A percentile compares a stretch with the other conserved stretches of the same genome.
Evolutionary conservation across 73 alveolate genomes (phyloP).

Genomic region (Breviolum minutum): DNA sequence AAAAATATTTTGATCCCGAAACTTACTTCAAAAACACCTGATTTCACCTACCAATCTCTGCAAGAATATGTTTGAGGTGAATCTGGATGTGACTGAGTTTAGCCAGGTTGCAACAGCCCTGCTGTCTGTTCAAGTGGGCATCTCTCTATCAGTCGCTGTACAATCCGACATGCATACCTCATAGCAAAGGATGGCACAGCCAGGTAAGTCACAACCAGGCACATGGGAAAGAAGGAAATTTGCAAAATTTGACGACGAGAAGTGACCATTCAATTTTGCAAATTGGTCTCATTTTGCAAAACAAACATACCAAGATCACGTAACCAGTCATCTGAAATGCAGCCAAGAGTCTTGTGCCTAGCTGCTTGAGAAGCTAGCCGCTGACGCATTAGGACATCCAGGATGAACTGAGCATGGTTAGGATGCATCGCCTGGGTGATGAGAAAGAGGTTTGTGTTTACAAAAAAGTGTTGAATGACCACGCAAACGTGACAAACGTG

Average conservation of each 20-base stretch:
- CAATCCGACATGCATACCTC: constrained; percentile 76
- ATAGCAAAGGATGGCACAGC: no score
- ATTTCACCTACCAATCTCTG: no score
- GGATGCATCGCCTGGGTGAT: constrained; percentile 7
- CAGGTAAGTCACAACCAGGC: neutral
- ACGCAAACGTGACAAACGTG: neutral
- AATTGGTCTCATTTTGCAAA: no score
- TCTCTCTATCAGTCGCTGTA: constrained; percentile 70
- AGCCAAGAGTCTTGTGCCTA: constrained; percentile 60
- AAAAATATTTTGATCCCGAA: no score
- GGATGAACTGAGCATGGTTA: constrained; percentile 29
- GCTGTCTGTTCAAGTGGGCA: constrained; percentile 45
- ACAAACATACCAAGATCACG: neutral
- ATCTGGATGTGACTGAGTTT: no score
- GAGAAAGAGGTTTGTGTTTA: neutral
- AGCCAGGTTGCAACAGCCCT: constrained; percentile 32
- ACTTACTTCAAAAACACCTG: no score
- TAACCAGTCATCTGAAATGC: neutral
- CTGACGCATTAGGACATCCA: constrained; percentile 54
- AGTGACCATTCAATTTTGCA: no score
- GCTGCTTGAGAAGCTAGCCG: constrained; percentile 70
- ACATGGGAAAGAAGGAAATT: neutral
- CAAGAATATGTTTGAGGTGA: no score
- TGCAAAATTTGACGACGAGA: neutral
- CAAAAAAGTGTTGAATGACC: no score